Evolutionary conservation across 2,329 filamentous ascomycete genomes (phyloP), one percentile per base, ranked within the genome.

Genomic region (Paracorniculantispora psalliotae): DNA sequence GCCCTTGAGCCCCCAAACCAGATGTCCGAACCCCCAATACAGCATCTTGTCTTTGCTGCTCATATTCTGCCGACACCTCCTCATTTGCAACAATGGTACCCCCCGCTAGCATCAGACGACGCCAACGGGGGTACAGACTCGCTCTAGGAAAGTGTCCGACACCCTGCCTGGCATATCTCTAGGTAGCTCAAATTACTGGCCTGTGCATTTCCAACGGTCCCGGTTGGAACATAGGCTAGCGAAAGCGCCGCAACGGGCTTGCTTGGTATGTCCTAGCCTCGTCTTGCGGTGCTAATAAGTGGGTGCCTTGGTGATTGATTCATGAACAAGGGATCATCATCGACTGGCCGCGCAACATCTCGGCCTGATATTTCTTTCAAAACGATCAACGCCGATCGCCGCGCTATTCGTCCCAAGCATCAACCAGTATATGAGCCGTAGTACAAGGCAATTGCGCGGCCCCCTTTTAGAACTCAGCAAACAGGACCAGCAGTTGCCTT

Each of bases 161-260:
- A 21, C 28, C 12, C 30, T 35, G 43, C 17, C 15, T 12, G 30
- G 33, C 4, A 37, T 37, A 25, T 28, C 19, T 6, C 10, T 19
- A 39, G 12, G 33, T 37, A n/a, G 39, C 21, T 47, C n/a, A 17
- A 28, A 41, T 49, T 57, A 10, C 33, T 23, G 44, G 53, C 43
- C 54, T 39, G 54, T 50, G 53, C 54, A 57, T 57, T 41, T 49
- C 43, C 44, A 56, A 56, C 43, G 43, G 43, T 28, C 51, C 39
- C 33, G 53, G 9, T 17, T 46, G 41, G 52, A 37, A 54, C 19
- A 30, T 19, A n/a, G 30, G 26, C 26, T 54, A 54, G 52, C 28
- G 26, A 55, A 37, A 26, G n/a, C 43, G 33, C 28, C 21, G 17
- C 19, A 39, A 49, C n/a, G 25, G 46, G 52, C 41, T 55, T 37